Conservation (phyloP, 2,329 filamentous ascomycete genomes). For the Stylonectria norvegica region DNA sequence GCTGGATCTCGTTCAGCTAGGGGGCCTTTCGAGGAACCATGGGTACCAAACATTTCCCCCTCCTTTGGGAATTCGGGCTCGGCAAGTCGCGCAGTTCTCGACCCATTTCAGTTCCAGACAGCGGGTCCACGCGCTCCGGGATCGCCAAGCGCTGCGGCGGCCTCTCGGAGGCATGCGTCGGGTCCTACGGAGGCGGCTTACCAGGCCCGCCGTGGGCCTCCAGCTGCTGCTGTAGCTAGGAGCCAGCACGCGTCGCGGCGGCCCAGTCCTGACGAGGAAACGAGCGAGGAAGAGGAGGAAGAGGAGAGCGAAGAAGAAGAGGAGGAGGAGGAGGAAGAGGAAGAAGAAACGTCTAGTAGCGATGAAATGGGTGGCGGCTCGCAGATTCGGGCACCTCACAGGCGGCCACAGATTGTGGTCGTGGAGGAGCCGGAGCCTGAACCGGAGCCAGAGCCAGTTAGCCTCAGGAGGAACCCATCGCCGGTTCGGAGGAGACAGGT, state of each 20-base stretch:
- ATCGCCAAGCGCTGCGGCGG: constrained; percentile 30
- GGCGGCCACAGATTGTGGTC: constrained; percentile 34
- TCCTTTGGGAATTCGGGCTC: constrained; percentile 27
- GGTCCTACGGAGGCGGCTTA: constrained; percentile 31
- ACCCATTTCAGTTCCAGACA: constrained; percentile 55
- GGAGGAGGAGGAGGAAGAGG: constrained; percentile 30
- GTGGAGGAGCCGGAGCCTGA: constrained; percentile 35
- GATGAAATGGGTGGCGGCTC: constrained; percentile 36
- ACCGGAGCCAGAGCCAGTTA: constrained; percentile 24
- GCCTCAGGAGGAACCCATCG: constrained; percentile 38
- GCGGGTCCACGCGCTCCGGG: constrained; percentile 40
- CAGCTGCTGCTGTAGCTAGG: constrained; percentile 31
- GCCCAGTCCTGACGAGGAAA: constrained; percentile 30
- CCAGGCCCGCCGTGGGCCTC: constrained; percentile 23
- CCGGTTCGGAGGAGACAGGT: constrained; percentile 34
- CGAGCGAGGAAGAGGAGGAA: constrained; percentile 35
- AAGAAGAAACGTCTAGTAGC: constrained; percentile 34
- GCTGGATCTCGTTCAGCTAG: constrained; percentile 33
- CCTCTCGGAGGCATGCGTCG: constrained; percentile 36
- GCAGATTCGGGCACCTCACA: constrained; percentile 29
- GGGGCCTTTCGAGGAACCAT: constrained; percentile 33
- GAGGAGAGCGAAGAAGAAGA: constrained; percentile 8
- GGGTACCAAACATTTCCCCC: constrained; percentile 18
- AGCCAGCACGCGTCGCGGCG: constrained; percentile 30
- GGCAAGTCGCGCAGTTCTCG: constrained; percentile 28